Base-by-base conservation (phyloP, 345 rosid genomes). In the Linum lewisii region DNA sequence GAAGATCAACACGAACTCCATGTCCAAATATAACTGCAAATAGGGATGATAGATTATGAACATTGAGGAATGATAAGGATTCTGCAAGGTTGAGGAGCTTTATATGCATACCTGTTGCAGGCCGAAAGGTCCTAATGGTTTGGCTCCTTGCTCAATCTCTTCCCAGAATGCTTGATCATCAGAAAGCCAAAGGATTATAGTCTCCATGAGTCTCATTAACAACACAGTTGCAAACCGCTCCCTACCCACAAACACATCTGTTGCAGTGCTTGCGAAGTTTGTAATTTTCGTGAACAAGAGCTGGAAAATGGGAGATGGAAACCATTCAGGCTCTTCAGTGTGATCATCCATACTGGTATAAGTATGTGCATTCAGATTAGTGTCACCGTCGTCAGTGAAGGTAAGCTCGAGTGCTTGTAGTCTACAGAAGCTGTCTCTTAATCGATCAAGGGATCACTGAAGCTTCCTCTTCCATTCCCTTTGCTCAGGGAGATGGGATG, bases 401-500 rank as follows among this genome's bases (percentile, higher is more conserved):
- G 86, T 84, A 59, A 88, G 87, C 18, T 92, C 89, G 60, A 92
- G 87, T 58, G 97, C 98, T 64, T 83, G 87, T 29, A 79, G 88
- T 77, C 97, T 86, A 67, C 98, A 92, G 68, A 86, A 88, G 76
- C 87, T 86, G 76, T 92, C 97, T 58, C 98, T 68, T 76, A 92
- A 57, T 8, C 83, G 74, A 67, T 92, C 98, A 25, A 86, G 90
- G 2, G 74, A 81, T 18, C 87, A 79, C 61, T 83, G 93, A 65
- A 92, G 93, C 71, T 78, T 82, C 67, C 51, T 83, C 80, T 92
- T 88, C 91, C 87, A 86, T 62, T 92, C 95, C 69, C 87, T 78
- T 60, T 80, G 98, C 61, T 88, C 94, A 2, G 96, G 95, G 51
- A 81, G 63, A 58, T 81, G 88, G 58, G 67, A 75, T 63, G 83